Conservation (phyloP, 1,284 basidiomycete genomes). For the Inonotus obliquus region DNA sequence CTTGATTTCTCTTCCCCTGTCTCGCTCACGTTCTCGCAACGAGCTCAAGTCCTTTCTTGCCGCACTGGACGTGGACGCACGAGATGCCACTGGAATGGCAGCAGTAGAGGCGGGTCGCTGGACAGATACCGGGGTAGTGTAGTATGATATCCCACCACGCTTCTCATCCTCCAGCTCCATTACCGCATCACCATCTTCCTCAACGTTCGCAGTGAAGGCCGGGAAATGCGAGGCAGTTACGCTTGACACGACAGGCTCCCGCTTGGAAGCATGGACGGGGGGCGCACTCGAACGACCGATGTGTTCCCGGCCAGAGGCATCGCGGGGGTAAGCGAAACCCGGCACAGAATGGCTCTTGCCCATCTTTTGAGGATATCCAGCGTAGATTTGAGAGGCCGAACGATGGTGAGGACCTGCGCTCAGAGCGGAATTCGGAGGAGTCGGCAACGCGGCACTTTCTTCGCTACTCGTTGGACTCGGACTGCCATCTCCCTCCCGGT, state of each 20-base stretch:
- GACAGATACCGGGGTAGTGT: background rate
- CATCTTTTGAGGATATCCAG: background rate
- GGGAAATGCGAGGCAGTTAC: background rate
- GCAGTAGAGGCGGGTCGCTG: background rate
- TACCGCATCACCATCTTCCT: slow-evolving; percentile 5
- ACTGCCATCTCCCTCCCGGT: background rate
- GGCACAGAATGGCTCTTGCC: slow-evolving; percentile 6
- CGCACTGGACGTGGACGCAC: background rate
- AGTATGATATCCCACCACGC: background rate
- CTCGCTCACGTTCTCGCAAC: slow-evolving; percentile 2
- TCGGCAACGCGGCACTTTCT: slow-evolving; percentile 8
- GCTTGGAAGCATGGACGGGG: background rate
- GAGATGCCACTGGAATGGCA: background rate
- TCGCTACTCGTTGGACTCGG: slow-evolving; percentile 2
- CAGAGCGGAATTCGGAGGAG: slow-evolving; percentile 5
- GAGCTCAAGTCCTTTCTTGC: background rate
- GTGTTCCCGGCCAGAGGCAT: background rate
- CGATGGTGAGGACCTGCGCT: background rate
- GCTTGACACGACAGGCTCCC: slow-evolving; percentile 1
- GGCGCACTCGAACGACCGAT: background rate
- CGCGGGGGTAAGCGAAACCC: background rate
- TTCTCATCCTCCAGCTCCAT: slow-evolving; percentile 9
- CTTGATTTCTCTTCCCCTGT: background rate
- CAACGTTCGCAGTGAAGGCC: background rate
- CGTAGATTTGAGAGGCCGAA: background rate